A percentile compares a stretch with the other conserved stretches of the same genome.
Evolutionary conservation across 352 stramenopile genomes (phyloP).

Genomic region (Pythium brassicae): DNA sequence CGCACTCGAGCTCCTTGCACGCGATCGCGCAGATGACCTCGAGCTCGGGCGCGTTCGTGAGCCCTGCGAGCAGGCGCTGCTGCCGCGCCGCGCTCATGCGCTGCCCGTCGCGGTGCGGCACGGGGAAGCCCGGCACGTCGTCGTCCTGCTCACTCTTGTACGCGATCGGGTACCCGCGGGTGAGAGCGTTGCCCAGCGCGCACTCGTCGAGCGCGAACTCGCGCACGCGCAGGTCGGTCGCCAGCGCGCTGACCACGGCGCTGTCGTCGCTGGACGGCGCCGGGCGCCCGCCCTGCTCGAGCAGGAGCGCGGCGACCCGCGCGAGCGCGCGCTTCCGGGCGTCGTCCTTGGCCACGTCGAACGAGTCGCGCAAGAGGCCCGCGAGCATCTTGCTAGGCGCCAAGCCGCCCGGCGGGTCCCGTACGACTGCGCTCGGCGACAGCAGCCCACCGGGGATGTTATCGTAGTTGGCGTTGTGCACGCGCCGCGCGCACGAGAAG

Average conservation of each 20-base stretch:
- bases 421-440: constrained; percentile 20
- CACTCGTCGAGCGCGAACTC: constrained; percentile 11
- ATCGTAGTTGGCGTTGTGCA: constrained; percentile 53
- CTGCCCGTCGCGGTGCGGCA: constrained; percentile 32
- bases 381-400: constrained; percentile 27
- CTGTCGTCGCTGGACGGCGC: constrained; percentile 1
- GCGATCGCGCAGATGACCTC: constrained; percentile 58
- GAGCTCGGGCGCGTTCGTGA: constrained; percentile 54
- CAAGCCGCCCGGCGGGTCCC: constrained; percentile 16
- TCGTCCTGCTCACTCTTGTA: constrained; percentile 14
- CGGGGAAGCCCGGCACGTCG: constrained; percentile 13
- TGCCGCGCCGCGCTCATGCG: constrained; percentile 34
- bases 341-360: constrained; percentile 27
- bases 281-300: constrained; percentile 21
- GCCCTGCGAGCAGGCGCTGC: constrained; percentile 22
- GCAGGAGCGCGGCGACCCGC: constrained; percentile 51
- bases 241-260: constrained; percentile 1
- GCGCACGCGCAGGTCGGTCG: constrained; percentile 4
- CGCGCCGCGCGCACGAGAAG: constrained; percentile 42
- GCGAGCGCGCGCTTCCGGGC: constrained; percentile 22
- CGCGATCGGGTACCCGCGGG: constrained; percentile 34
- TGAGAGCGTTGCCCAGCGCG: constrained; percentile 19
- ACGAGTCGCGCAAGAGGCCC: constrained; percentile 34
- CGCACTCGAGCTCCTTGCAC: constrained; percentile 39
- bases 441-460: constrained; percentile 20